Conservation (phyloP, 2,329 filamentous ascomycete species). For the Tolypocladium ovalisporum region DNA sequence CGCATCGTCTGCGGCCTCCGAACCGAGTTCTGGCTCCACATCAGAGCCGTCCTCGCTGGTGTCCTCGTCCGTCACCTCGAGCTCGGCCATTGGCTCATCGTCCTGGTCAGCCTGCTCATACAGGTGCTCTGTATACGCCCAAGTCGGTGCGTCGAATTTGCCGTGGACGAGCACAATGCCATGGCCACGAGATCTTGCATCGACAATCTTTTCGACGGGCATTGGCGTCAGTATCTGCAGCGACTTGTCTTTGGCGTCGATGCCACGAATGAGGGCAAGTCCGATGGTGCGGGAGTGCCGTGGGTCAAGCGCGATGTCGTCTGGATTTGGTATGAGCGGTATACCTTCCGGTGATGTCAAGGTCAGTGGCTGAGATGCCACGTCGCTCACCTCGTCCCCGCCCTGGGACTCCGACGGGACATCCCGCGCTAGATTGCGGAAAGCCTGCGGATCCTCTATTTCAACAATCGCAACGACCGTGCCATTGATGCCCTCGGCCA, state of each 20-base stretch:
- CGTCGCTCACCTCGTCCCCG: neutral
- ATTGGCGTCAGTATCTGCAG: conserved; percentile 60
- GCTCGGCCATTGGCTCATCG: conserved; percentile 15
- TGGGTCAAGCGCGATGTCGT: conserved; percentile 48
- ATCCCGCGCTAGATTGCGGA: conserved; percentile 21
- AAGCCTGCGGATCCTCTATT: conserved; percentile 42
- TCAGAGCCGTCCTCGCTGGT: conserved; percentile 21
- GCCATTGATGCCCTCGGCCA: conserved; percentile 59
- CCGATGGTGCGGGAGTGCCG: conserved; percentile 48
- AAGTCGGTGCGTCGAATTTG: conserved; percentile 56
- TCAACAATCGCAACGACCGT: conserved; percentile 57
- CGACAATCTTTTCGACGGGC: conserved; percentile 24
- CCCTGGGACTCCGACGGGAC: neutral
- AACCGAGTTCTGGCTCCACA: conserved; percentile 15
- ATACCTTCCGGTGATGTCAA: conserved; percentile 35
- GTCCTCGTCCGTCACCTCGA: conserved; percentile 23
- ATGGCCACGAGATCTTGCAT: conserved; percentile 28
- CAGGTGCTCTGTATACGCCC: conserved; percentile 58
- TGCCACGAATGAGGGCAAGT: conserved; percentile 57
- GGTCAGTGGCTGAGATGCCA: conserved; percentile 1
- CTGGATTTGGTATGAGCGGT: conserved; percentile 48
- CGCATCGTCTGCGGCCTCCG: conserved; percentile 11
- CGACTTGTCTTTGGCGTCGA: conserved; percentile 41
- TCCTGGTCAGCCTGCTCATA: conserved; percentile 25
- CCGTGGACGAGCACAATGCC: conserved; percentile 55